Conservation (phyloP, 2,329 filamentous ascomycete species). For the Aureobasidium mangrovei region DNA sequence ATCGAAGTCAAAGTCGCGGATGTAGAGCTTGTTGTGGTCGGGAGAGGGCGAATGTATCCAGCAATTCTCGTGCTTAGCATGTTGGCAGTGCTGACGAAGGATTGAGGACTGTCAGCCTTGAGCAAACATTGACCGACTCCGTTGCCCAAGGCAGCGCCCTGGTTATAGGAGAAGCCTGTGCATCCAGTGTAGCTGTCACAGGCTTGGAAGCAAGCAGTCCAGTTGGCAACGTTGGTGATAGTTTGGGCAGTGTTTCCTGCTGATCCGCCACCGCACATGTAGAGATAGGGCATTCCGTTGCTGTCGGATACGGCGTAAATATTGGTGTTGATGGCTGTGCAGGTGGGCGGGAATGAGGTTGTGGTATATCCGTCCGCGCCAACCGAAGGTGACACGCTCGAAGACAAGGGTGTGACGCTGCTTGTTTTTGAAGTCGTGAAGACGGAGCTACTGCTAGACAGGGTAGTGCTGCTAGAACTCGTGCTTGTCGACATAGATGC, state of each 20-base stretch:
- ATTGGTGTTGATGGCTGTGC: conserved; percentile 14
- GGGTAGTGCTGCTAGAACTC: not conserved
- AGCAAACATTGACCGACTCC: conserved; percentile 19
- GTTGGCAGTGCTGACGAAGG: conserved; percentile 15
- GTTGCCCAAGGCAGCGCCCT: conserved; percentile 15
- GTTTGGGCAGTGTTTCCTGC: conserved; percentile 1
- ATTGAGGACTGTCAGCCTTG: conserved; percentile 13
- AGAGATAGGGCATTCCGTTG: conserved; percentile 10
- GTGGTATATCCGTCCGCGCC: conserved; percentile 14
- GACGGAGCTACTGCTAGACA: not conserved
- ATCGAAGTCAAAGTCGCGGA: not conserved
- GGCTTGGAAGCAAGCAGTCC: conserved; percentile 19
- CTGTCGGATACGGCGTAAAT: conserved; percentile 14
- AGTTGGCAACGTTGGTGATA: conserved; percentile 5
- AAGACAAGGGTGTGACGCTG: not conserved
- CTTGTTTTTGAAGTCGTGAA: no score
- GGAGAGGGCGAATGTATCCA: not conserved
- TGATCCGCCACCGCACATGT: conserved; percentile 17
- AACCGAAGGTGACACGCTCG: not conserved
- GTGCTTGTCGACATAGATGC: not conserved
- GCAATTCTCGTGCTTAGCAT: conserved; percentile 13
- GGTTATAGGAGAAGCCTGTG: conserved; percentile 19
- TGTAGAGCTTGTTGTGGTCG: not conserved
- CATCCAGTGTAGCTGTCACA: conserved; percentile 19
- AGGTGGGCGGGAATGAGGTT: conserved; percentile 13